Conservation (phyloP, 768 basidiomycete genomes). For the Paxillus ammoniavirescens region DNA sequence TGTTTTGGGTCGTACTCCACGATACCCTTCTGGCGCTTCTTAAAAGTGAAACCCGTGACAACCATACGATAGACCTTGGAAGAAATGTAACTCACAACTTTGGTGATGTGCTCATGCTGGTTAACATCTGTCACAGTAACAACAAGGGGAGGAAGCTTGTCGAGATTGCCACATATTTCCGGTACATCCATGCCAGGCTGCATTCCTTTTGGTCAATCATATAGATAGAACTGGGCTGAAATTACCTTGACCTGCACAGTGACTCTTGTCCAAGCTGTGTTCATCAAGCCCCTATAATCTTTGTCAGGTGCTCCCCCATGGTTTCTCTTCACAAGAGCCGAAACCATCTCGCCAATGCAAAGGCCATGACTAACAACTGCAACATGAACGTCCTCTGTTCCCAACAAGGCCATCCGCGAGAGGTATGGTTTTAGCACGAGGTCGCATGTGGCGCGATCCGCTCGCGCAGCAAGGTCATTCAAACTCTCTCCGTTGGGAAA, state of each 20-base stretch:
- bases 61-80: background rate
- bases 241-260: constrained; percentile 48
- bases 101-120: constrained; percentile 50
- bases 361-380: constrained; percentile 77
- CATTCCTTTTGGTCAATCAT: constrained; percentile 3
- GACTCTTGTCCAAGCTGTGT: constrained; percentile 69
- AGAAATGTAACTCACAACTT: constrained; percentile 46
- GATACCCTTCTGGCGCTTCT: constrained; percentile 73
- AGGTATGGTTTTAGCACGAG: constrained; percentile 55
- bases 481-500: constrained; percentile 76
- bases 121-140: constrained; percentile 54
- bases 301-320: constrained; percentile 25
- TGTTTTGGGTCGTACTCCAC: constrained; percentile 79
- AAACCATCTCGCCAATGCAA: constrained; percentile 60
- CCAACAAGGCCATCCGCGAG: constrained; percentile 38
- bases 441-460: constrained; percentile 48
- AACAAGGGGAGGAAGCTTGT: constrained; percentile 33
- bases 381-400: constrained; percentile 45
- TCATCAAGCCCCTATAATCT: constrained; percentile 52
- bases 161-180: constrained; percentile 14
- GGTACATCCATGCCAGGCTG: constrained; percentile 31
- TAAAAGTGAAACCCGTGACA: constrained; percentile 20
- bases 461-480: constrained; percentile 59
- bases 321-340: constrained; percentile 46
- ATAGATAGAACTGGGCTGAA: background rate